These are phyloP conservation scores for Erythrobasidium hasegawianum DNA, from an alignment of 1,284 basidiomycete genomes.

Conservation along the genomic window DNA sequence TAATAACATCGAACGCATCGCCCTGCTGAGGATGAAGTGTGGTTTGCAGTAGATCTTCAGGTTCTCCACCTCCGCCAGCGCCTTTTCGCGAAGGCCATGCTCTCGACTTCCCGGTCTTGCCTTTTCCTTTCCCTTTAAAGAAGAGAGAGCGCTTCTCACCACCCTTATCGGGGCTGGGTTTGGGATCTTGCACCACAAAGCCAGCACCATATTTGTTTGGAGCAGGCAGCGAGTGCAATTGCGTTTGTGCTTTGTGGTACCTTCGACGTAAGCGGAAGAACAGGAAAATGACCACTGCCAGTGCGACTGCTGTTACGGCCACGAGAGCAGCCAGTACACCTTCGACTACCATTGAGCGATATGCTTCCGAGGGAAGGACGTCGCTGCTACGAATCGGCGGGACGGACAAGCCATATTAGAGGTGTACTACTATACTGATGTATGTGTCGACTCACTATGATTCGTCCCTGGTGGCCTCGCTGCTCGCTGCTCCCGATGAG, in stretches of 20 bases:
- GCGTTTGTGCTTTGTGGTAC: slow-evolving; percentile 1
- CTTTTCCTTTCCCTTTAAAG: not conserved
- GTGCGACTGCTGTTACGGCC: slow-evolving; percentile 7
- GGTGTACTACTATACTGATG: no score
- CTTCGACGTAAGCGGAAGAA: slow-evolving; percentile 5
- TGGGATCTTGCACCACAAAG: not conserved
- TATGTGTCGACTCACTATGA: not conserved
- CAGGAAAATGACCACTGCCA: slow-evolving; percentile 7
- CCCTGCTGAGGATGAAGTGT: not conserved
- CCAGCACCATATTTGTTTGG: not conserved
- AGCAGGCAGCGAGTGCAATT: slow-evolving; percentile 4
- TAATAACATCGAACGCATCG: slow-evolving; percentile 2
- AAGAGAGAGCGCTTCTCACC: not conserved
- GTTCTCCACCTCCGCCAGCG: not conserved
- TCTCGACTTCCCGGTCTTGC: not conserved
- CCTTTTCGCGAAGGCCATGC: not conserved
- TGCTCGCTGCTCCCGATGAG: not conserved
- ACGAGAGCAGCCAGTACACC: slow-evolving; percentile 23
- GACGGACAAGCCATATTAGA: no score
- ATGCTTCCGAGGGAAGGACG: not conserved
- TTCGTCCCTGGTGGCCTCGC: not conserved
- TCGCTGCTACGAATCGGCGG: not conserved
- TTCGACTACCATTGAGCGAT: slow-evolving; percentile 15
- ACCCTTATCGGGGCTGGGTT: slow-evolving; percentile 5
- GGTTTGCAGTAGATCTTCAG: not conserved